A percentile compares a stretch with the other conserved stretches of the same genome.
Conservation (phyloP, 2,329 filamentous ascomycete genomes). For the Leptographium lundbergii region DNA sequence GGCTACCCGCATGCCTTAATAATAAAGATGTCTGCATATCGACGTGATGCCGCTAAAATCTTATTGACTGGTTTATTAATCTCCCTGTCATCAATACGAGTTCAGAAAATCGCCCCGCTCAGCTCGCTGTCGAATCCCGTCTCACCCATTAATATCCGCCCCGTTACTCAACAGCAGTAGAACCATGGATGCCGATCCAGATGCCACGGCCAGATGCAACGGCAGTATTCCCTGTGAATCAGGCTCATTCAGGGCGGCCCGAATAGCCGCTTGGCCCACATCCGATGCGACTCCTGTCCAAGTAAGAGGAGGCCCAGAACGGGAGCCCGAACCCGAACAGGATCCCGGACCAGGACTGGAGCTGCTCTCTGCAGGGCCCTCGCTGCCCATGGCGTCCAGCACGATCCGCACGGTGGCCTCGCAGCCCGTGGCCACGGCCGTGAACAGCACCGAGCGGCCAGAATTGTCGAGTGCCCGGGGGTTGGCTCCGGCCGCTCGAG, state of each 20-base stretch:
- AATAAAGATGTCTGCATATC: background rate
- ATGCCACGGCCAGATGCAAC: background rate
- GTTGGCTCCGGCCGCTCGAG: background rate
- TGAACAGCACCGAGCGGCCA: background rate
- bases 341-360: background rate
- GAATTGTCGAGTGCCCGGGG: background rate
- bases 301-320: background rate
- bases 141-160: background rate
- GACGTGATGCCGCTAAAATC: background rate
- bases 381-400: background rate
- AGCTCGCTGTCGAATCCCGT: background rate
- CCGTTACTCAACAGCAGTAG: background rate
- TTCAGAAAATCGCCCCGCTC: background rate
- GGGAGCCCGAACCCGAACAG: background rate
- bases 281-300: background rate
- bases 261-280: background rate
- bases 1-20: background rate
- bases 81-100: background rate
- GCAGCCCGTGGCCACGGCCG: background rate
- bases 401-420: background rate
- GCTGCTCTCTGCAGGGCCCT: background rate
- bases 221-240: background rate
- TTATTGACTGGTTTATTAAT: background rate
- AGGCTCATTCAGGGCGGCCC: background rate
- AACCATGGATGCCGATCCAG: background rate